Conservation (phyloP, 2,329 filamentous ascomycete species). For the Aspergillus sp. region DNA sequence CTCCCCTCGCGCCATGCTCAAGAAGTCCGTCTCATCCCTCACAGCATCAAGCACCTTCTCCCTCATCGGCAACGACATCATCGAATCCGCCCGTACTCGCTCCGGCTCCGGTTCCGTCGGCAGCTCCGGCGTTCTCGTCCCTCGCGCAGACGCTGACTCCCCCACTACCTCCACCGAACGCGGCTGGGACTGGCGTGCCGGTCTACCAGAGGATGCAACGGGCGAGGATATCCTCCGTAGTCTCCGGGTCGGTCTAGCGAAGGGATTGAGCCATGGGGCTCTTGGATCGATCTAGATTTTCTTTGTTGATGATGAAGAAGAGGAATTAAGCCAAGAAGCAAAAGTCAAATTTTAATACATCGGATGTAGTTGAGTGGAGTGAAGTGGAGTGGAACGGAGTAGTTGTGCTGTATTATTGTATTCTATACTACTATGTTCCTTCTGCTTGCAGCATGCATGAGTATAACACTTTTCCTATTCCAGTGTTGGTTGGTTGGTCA, state of each 20-base stretch:
- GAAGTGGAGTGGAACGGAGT: too few species aligned
- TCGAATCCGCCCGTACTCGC: slow-evolving; percentile 50
- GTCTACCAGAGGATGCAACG: slow-evolving; percentile 58
- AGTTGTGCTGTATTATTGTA: background rate
- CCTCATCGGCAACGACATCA: slow-evolving; percentile 72
- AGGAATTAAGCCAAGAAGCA: background rate
- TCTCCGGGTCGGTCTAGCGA: slow-evolving; percentile 71
- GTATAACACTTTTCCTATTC: too few species aligned
- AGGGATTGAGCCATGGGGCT: slow-evolving; percentile 61
- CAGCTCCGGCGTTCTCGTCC: slow-evolving; percentile 55
- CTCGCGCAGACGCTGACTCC: slow-evolving; percentile 26
- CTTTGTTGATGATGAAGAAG: background rate
- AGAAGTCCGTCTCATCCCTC: slow-evolving; percentile 59
- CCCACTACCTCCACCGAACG: slow-evolving; percentile 43
- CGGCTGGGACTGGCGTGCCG: slow-evolving; percentile 72
- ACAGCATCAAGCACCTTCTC: slow-evolving; percentile 65
- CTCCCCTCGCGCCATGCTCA: slow-evolving; percentile 67
- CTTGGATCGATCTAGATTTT: slow-evolving; percentile 22
- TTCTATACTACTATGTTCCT: slow-evolving; percentile 2
- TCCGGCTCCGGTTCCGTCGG: slow-evolving; percentile 52
- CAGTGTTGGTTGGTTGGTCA: too few species aligned
- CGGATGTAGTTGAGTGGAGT: too few species aligned
- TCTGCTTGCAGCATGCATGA: background rate
- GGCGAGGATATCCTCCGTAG: slow-evolving; percentile 72
- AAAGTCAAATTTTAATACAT: background rate